Evolutionary conservation across 345 rosid genomes (phyloP).

Genomic region (Boechera retrofracta): DNA sequence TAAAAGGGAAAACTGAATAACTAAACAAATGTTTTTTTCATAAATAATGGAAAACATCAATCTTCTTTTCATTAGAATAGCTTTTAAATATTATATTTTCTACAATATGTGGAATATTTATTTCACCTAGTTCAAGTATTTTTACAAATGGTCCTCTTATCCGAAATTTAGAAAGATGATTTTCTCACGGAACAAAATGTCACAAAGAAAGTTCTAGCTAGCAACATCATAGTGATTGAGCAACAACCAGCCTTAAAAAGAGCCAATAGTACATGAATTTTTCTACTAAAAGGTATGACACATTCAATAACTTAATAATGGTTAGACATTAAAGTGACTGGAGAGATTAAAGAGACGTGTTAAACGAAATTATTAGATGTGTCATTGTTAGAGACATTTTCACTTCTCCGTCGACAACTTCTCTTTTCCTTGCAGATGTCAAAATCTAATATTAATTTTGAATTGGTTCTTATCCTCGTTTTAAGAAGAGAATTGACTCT

Average conservation of each 20-base stretch:
- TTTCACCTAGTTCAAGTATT: background rate
- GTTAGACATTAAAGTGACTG: slow-evolving; percentile 30
- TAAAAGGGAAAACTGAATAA: no score
- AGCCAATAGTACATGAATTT: slow-evolving; percentile 3
- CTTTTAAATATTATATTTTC: no score
- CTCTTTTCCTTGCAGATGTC: slow-evolving; percentile 25
- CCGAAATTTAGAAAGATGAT: slow-evolving; percentile 24
- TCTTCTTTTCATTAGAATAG: no score
- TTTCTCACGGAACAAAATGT: slow-evolving; percentile 27
- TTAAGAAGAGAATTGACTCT: slow-evolving; percentile 11
- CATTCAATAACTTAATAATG: slow-evolving; percentile 30
- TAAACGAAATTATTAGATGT: slow-evolving; percentile 24
- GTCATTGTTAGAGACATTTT: slow-evolving; percentile 38
- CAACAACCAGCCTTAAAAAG: slow-evolving; percentile 22
- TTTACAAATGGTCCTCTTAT: slow-evolving; percentile 7
- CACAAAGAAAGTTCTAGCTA: slow-evolving; percentile 12
- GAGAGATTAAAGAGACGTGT: slow-evolving; percentile 39
- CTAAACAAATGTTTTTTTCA: no score
- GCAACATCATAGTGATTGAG: slow-evolving; percentile 31
- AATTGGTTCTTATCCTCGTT: slow-evolving; percentile 28
- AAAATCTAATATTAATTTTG: slow-evolving; percentile 12
- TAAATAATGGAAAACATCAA: no score
- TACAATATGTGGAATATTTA: no score
- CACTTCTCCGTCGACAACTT: slow-evolving; percentile 30
- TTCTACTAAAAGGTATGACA: slow-evolving; percentile 17